Percentiles rank a stretch among this genome's conserved stretches.
These are phyloP conservation scores for Trichoderma citrinoviride DNA, from an alignment of 2,329 filamentous ascomycete genomes.

Conservation along the genomic window DNA sequence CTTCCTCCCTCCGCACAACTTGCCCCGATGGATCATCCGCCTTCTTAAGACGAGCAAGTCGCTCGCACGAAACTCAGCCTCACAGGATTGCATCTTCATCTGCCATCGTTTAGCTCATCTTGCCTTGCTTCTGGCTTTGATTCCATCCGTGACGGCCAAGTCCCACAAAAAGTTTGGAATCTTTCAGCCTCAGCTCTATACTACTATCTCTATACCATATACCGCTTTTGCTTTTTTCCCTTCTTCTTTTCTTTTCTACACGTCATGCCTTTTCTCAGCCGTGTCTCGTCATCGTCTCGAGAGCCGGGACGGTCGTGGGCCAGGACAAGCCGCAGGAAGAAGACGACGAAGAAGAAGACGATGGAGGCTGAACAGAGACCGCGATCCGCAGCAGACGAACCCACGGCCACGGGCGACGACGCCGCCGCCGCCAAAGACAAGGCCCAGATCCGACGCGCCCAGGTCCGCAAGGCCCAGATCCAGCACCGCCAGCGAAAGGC, in stretches of 20 bases:
- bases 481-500: conserved; percentile 57
- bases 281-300: conserved; percentile 9
- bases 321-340: conserved; percentile 20
- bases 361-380: conserved; percentile 16
- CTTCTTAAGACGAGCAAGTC: conserved; percentile 8
- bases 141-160: conserved; percentile 2
- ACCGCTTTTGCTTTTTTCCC: no score
- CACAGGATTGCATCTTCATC: not conserved
- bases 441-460: conserved; percentile 47
- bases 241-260: no score
- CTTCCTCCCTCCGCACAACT: not conserved
- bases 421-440: conserved; percentile 37
- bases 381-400: not conserved
- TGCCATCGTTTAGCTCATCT: not conserved
- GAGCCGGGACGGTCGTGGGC: not conserved
- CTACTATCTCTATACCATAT: no score
- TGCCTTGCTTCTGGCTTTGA: conserved; percentile 2
- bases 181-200: not conserved
- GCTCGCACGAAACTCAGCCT: not conserved
- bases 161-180: conserved; percentile 20
- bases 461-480: conserved; percentile 53
- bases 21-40: not conserved
- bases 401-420: not conserved
- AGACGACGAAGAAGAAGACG: conserved; percentile 20
- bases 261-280: conserved; percentile 13